Conservation (phyloP, 805 yeast genomes). For the Pichia ethanolica region DNA sequence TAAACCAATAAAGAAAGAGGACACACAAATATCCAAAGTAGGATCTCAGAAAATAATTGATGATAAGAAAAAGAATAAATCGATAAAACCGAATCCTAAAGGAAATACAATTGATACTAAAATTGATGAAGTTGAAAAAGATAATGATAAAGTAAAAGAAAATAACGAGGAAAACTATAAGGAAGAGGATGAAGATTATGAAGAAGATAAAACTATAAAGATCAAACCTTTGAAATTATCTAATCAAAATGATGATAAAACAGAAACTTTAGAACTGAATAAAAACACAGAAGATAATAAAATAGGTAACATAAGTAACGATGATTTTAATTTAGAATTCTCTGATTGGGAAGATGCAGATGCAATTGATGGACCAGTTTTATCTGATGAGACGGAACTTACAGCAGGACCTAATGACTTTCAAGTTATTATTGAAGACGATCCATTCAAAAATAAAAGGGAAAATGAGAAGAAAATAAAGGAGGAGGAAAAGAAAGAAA, state of each 20-base stretch:
- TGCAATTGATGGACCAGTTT: slow-evolving; percentile 3
- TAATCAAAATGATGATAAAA: not conserved
- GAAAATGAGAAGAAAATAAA: slow-evolving; percentile 5
- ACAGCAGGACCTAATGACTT: slow-evolving; percentile 9
- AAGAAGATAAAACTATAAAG: too few species aligned
- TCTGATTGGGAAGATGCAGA: slow-evolving; percentile 25
- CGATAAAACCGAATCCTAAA: too few species aligned
- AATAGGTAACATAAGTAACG: slow-evolving; percentile 11
- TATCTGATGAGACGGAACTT: not conserved
- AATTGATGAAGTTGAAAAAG: too few species aligned
- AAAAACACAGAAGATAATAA: slow-evolving; percentile 3
- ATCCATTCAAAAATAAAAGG: slow-evolving; percentile 10
- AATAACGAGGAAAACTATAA: too few species aligned
- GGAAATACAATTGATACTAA: too few species aligned
- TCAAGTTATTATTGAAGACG: slow-evolving; percentile 19
- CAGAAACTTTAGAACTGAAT: not conserved
- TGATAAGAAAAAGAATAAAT: too few species aligned
- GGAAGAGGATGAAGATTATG: too few species aligned
- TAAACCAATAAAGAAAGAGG: not conserved
- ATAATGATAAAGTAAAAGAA: too few species aligned
- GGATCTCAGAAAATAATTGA: too few species aligned
- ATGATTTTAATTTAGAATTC: slow-evolving; percentile 17
- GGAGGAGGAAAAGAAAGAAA: not conserved
- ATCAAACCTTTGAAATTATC: too few species aligned
- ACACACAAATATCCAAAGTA: too few species aligned